Conservation (phyloP, 768 basidiomycete genomes). For the Termitomyces sp. region DNA sequence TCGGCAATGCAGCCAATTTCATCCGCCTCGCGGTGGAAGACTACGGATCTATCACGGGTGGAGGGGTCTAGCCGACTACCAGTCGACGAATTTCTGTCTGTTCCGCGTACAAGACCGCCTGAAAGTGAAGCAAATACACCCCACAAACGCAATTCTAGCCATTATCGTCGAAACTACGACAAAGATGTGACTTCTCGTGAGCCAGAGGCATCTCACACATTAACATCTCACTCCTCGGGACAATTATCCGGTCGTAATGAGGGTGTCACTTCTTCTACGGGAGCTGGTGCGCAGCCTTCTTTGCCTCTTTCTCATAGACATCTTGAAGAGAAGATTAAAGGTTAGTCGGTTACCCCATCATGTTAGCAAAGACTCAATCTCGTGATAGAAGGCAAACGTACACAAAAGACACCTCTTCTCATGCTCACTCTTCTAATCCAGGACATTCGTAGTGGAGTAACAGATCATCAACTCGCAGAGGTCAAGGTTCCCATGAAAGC, state of each 20-base stretch:
- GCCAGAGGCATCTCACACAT: neutral
- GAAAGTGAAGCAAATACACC: neutral
- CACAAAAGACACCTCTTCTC: conserved; percentile 27
- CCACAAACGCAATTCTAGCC: conserved; percentile 8
- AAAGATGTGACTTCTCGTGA: conserved; percentile 4
- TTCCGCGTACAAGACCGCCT: neutral
- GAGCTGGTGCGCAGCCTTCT: neutral
- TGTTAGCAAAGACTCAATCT: neutral
- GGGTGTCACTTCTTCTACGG: neutral
- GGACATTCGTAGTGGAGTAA: conserved; percentile 49
- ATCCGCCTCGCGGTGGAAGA: conserved; percentile 2
- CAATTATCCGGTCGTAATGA: neutral
- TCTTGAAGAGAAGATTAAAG: conserved; percentile 6
- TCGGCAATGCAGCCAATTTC: neutral
- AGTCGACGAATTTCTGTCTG: neutral
- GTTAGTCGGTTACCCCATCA: neutral
- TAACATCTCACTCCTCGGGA: neutral
- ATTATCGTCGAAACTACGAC: conserved; percentile 34
- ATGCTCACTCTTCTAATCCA: conserved; percentile 69
- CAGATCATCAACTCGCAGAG: conserved; percentile 62
- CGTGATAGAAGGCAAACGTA: conserved; percentile 10
- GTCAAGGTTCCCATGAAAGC: conserved; percentile 55
- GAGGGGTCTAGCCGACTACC: neutral
- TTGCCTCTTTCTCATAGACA: neutral
- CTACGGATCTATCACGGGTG: neutral